A percentile compares a stretch with the other conserved stretches of the same genome.
phyloP scores from a whole-genome alignment of 2,329 filamentous ascomycete genomes.

The Fusarium xylarioides region DNA sequence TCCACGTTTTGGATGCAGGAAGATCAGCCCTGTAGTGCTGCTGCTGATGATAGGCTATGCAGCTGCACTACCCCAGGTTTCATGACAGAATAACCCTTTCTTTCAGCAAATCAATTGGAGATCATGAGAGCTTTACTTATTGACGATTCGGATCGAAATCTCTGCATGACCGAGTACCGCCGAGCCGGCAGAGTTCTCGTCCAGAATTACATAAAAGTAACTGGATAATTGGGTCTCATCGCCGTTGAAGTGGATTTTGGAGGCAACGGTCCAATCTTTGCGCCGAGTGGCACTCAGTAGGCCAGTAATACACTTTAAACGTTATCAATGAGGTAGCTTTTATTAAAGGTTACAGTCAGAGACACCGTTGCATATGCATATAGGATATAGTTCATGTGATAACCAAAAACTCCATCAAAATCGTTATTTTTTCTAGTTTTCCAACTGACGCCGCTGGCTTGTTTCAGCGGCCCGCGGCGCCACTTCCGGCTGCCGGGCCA shows the following conservation, averaged over 20 bases:
- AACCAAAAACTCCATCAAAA: fast-evolving
- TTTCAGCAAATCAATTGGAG: fast-evolving
- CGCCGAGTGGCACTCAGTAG: background rate
- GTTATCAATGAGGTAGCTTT: background rate
- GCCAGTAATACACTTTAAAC: background rate
- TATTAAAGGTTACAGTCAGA: background rate
- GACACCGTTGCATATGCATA: background rate
- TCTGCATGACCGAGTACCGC: slow-evolving; percentile 6
- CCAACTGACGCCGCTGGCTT: too few species aligned
- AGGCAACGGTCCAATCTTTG: background rate
- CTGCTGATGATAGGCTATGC: background rate
- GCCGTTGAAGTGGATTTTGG: background rate
- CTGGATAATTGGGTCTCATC: slow-evolving; percentile 3
- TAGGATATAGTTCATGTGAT: background rate
- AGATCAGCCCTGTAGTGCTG: background rate
- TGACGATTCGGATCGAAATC: background rate
- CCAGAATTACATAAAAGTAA: slow-evolving; percentile 15
- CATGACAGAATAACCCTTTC: background rate
- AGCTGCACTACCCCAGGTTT: background rate
- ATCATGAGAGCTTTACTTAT: too few species aligned
- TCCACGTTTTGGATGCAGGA: background rate
- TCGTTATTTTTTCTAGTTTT: background rate
- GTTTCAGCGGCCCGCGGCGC: background rate
- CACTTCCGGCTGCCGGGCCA: background rate
- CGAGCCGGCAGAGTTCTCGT: background rate